Conservation (phyloP, 768 basidiomycete genomes). For the Lactifluus pinguis region DNA sequence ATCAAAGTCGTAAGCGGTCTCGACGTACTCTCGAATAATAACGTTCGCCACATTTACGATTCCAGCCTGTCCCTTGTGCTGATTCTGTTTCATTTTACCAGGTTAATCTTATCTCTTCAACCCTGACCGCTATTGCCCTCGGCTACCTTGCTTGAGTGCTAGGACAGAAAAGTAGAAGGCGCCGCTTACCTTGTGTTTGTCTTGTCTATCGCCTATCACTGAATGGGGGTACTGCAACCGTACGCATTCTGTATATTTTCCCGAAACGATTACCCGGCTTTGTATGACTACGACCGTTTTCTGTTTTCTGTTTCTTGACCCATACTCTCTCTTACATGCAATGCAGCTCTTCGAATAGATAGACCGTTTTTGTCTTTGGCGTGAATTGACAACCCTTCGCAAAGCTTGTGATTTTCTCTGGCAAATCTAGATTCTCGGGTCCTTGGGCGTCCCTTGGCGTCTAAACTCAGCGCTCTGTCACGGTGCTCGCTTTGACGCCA, state of each 20-base stretch:
- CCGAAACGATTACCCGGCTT: not conserved
- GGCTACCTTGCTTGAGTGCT: slow-evolving; percentile 14
- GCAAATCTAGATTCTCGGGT: too few relatives aligned
- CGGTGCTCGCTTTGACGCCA: too few relatives aligned
- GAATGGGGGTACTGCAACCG: not conserved
- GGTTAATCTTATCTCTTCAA: slow-evolving; percentile 20
- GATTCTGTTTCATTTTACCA: not conserved
- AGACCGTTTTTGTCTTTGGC: not conserved
- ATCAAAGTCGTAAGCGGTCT: slow-evolving; percentile 54
- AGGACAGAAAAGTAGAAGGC: not conserved
- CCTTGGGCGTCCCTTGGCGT: too few relatives aligned
- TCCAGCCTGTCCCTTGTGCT: not conserved
- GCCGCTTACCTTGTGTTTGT: not conserved
- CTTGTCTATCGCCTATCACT: not conserved
- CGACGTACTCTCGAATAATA: slow-evolving; percentile 74
- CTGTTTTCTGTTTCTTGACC: not conserved
- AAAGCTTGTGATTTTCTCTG: too few relatives aligned
- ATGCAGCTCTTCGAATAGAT: not conserved
- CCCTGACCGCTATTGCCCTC: slow-evolving; percentile 16
- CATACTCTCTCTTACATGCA: not conserved
- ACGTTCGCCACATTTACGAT: slow-evolving; percentile 36
- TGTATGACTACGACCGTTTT: not conserved
- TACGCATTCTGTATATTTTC: not conserved
- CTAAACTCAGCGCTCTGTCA: too few relatives aligned
- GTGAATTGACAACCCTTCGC: too few relatives aligned